Evolutionary conservation across 169 alveolate species (phyloP), one percentile per base, ranked within the genome.

Genomic region (Babesia bigemina): DNA sequence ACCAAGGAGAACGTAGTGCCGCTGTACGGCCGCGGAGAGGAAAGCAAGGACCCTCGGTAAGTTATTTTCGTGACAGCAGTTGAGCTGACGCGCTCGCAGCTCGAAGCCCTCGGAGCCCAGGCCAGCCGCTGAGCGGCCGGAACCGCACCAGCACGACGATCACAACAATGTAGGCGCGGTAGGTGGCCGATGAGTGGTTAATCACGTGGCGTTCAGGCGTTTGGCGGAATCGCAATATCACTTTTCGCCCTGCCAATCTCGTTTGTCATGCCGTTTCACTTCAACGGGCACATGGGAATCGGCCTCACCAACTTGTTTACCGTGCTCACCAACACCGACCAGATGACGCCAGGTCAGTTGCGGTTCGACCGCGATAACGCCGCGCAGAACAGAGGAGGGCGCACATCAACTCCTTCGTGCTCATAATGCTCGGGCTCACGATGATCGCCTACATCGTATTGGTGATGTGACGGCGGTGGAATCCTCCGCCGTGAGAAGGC

Each of bases 1-100:
- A 76, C 96, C n/a, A 90, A 88, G 79, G 95, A 94, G 49, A 92
- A 93, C 67, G 92, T 96, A 44, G 95, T 94, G 26, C 99, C 99
- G 9, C 78, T 96, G 16, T 96, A 94, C 57, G 95, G 95, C 4
- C 86, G 93, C 56, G 95, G 95, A 1, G 75, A 84, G 56, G 91
- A 79, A 39, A 84, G 67, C 52, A 76, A 60, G 47, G 95, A 92
- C 57, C 95, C 93, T 42, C 91, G 94, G 86, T 87, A 84, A 53
- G 78, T 14, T 4, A 6, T 22, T 2, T 0, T 19, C 4, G 24
- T 44, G 62, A 3, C 47, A 50, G 36, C 44, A 12, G 58, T 58
- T 13, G 0, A 45, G 26, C 17, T 45, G 50, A 16, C 50, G 50
- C 4, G 6, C 7, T 45, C 12, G 21, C 60, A 81, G 87, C 59